A percentile compares a stretch with the other conserved stretches of the same genome.
phyloP scores from a whole-genome alignment of 2,329 filamentous ascomycete genomes.

The Pseudogymnoascus sp. region DNA sequence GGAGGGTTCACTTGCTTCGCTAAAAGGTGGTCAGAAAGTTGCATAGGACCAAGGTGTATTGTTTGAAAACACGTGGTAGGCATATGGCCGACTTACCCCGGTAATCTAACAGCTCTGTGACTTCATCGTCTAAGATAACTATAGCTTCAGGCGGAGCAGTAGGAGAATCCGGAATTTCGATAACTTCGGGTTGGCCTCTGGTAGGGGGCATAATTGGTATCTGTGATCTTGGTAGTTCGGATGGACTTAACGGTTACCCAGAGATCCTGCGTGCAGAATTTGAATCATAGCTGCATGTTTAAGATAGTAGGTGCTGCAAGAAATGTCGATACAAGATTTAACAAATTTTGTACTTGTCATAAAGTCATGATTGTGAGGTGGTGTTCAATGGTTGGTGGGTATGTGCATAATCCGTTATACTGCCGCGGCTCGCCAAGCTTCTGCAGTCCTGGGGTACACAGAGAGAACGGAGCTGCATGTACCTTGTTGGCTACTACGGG shows the following conservation, averaged over 20 bases:
- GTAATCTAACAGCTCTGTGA: background rate
- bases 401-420: background rate
- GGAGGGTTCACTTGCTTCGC: background rate
- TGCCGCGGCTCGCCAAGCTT: background rate
- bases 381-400: background rate
- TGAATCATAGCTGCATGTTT: background rate
- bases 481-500: conserved; percentile 6
- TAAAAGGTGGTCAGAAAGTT: background rate
- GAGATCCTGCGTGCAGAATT: background rate
- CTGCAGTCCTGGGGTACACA: background rate
- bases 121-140: background rate
- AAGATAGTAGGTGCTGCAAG: background rate
- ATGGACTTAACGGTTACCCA: background rate
- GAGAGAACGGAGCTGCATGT: background rate
- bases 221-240: background rate
- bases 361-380: background rate
- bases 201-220: background rate
- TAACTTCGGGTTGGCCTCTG: background rate
- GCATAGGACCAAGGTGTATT: background rate
- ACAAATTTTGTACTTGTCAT: background rate
- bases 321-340: background rate
- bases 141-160: background rate
- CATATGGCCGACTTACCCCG: background rate
- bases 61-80: background rate
- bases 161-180: background rate